Conservation (phyloP, 1,139 yeast genomes). For the Taiozyma onychis region DNA sequence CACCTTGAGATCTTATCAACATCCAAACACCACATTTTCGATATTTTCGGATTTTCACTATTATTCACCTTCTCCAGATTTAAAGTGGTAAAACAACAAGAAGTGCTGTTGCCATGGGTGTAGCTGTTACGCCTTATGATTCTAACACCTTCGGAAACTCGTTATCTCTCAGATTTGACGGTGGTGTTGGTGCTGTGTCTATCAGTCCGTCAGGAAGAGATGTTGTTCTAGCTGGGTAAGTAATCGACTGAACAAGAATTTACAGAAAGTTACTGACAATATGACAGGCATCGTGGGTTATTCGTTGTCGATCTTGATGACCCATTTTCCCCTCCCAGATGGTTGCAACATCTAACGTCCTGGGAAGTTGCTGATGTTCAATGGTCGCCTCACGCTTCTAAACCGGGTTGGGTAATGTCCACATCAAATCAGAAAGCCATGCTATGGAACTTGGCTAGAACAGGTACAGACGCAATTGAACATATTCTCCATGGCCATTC, state of each 20-base stretch:
- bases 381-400: conserved; percentile 87
- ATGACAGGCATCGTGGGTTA: conserved; percentile 60
- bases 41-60: background rate
- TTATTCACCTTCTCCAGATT: background rate
- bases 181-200: conserved; percentile 91
- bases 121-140: conserved; percentile 14
- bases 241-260: background rate
- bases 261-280: conserved; percentile 1
- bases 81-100: background rate
- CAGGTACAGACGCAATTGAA: conserved; percentile 74
- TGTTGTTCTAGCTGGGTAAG: conserved; percentile 75
- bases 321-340: conserved; percentile 91
- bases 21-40: background rate
- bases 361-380: conserved; percentile 99
- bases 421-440: conserved; percentile 94
- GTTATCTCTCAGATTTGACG: conserved; percentile 81
- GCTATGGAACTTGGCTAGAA: conserved; percentile 83
- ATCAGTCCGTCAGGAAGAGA: conserved; percentile 91
- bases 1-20: background rate
- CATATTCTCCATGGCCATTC: conserved; percentile 85
- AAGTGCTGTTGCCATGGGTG: background rate
- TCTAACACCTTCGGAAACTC: conserved; percentile 70
- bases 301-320: conserved; percentile 90
- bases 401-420: conserved; percentile 88
- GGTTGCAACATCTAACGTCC: conserved; percentile 86